These are phyloP conservation scores for Bondarzewia mesenterica DNA, from an alignment of 1,284 basidiomycete species.

Conservation along the genomic window DNA sequence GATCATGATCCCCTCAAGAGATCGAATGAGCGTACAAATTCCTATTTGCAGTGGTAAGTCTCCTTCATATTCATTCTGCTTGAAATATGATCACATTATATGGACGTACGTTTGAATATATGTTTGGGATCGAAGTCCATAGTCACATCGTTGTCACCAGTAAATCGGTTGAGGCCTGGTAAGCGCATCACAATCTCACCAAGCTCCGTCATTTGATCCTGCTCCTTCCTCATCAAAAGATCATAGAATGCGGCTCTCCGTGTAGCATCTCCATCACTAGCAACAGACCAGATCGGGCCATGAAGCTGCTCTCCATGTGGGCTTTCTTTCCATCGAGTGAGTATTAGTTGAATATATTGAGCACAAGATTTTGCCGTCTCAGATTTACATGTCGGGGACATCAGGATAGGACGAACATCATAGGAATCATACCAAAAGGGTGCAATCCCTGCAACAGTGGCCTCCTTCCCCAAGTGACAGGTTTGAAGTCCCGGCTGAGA, in stretches of 20 bases:
- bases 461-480: not conserved
- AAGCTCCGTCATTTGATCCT: not conserved
- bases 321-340: too few relatives aligned
- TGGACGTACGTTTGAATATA: not conserved
- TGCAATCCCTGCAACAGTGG: not conserved
- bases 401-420: too few relatives aligned
- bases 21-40: not conserved
- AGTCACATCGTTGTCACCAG: not conserved
- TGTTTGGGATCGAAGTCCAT: slow-evolving; percentile 1
- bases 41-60: not conserved
- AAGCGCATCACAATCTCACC: not conserved
- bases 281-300: not conserved
- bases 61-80: not conserved
- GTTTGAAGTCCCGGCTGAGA: not conserved
- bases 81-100: not conserved
- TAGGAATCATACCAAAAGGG: too few relatives aligned
- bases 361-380: too few relatives aligned
- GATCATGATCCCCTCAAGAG: not conserved
- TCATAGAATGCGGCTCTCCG: not conserved
- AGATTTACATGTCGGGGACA: too few relatives aligned
- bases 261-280: slow-evolving; percentile 1
- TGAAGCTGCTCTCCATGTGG: too few relatives aligned
- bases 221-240: not conserved
- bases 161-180: not conserved
- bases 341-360: too few relatives aligned